phyloP scores from a whole-genome alignment of 2,329 filamentous ascomycete species.

The Clathrospora elynae region DNA sequence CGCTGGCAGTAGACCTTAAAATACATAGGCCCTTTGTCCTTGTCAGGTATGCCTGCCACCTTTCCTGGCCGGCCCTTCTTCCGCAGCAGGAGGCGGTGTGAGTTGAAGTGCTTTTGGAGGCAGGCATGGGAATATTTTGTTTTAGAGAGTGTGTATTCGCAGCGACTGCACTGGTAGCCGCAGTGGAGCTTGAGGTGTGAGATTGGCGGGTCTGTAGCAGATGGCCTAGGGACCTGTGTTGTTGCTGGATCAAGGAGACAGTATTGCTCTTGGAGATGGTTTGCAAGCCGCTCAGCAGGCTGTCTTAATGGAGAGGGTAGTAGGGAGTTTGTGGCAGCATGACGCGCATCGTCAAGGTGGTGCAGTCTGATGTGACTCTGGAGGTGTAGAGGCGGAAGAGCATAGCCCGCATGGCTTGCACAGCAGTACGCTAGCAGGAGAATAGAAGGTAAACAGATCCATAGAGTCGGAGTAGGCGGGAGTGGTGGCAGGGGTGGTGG shows the following conservation, averaged over 20 bases:
- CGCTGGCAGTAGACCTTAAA: constrained; percentile 5
- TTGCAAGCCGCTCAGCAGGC: constrained; percentile 3
- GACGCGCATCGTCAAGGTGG: constrained; percentile 3
- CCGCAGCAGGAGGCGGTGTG: constrained; percentile 4
- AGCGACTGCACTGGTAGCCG: constrained; percentile 9
- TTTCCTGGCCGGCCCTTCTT: constrained; percentile 3
- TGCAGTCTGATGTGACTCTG: background rate
- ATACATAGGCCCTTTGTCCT: constrained; percentile 3
- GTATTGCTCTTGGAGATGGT: constrained; percentile 2
- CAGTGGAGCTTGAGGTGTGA: constrained; percentile 7
- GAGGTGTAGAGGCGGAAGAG: constrained; percentile 5
- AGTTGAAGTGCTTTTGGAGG: constrained; percentile 6
- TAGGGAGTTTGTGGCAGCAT: background rate
- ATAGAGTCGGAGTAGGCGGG: too few relatives aligned
- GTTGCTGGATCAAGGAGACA: constrained; percentile 1
- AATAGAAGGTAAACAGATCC: constrained; percentile 8
- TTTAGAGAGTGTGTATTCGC: background rate
- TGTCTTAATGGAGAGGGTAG: too few relatives aligned
- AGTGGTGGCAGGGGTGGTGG: too few relatives aligned
- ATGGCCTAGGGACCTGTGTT: background rate
- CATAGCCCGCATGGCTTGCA: constrained; percentile 6
- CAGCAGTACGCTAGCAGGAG: constrained; percentile 1
- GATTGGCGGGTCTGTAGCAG: constrained; percentile 6
- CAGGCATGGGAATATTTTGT: background rate
- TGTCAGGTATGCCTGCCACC: background rate